A percentile compares a stretch with the other conserved stretches of the same genome.
Evolutionary conservation across 1,139 yeast genomes (phyloP).

Genomic region (Hansenula lynferdii): DNA sequence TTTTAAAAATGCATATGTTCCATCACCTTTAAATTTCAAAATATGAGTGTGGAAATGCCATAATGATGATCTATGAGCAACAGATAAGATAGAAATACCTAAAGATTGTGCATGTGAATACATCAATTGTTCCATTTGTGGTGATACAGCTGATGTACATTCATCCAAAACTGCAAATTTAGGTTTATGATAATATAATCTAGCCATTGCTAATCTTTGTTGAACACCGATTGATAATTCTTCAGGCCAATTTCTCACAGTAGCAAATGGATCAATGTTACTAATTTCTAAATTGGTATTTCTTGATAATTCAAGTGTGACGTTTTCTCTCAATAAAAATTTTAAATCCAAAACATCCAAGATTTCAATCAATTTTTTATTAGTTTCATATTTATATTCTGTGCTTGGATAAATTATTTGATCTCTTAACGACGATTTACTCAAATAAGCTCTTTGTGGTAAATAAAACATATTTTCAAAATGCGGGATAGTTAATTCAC

Average conservation of each 20-base stretch:
- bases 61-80: constrained; percentile 86
- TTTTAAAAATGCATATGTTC: constrained; percentile 65
- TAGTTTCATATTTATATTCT: constrained; percentile 40
- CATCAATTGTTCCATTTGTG: constrained; percentile 88
- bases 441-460: constrained; percentile 88
- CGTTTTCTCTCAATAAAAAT: constrained; percentile 41
- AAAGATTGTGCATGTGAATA: constrained; percentile 76
- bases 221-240: constrained; percentile 89
- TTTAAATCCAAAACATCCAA: constrained; percentile 55
- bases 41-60: constrained; percentile 90
- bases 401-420: constrained; percentile 86
- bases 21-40: constrained; percentile 81
- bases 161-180: constrained; percentile 93
- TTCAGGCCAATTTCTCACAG: constrained; percentile 80
- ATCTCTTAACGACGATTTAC: constrained; percentile 67
- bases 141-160: constrained; percentile 91
- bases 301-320: constrained; percentile 27
- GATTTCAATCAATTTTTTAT: constrained; percentile 58
- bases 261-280: constrained; percentile 51
- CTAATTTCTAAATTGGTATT: constrained; percentile 17
- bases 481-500: constrained; percentile 62
- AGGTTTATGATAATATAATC: constrained; percentile 87
- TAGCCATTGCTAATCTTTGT: constrained; percentile 90
- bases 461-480: constrained; percentile 69
- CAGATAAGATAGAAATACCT: constrained; percentile 82